Conservation (phyloP, 1,284 basidiomycete species). For the Fereydounia khargensis region DNA sequence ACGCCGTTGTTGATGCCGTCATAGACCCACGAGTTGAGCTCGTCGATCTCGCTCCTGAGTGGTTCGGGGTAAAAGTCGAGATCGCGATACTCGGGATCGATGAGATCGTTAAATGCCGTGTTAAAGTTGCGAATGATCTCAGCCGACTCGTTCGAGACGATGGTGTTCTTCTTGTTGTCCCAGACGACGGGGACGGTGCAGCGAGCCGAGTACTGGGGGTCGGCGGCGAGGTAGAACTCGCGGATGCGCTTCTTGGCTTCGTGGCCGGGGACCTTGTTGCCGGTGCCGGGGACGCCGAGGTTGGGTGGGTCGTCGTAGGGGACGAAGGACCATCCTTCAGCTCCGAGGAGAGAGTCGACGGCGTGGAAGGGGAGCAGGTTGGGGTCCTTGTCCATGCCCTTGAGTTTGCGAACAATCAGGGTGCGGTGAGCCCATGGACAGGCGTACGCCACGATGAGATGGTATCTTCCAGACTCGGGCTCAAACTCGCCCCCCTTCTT, state of each 20-base stretch:
- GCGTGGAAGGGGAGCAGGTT: slow-evolving; percentile 61
- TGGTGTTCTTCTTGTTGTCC: slow-evolving; percentile 84
- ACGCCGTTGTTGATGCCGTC: slow-evolving; percentile 61
- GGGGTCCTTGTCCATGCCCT: slow-evolving; percentile 82
- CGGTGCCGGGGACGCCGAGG: slow-evolving; percentile 38
- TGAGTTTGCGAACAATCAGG: slow-evolving; percentile 82
- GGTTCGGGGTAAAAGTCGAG: slow-evolving; percentile 68
- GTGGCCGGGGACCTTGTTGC: slow-evolving; percentile 47
- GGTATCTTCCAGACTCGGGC: slow-evolving; percentile 72
- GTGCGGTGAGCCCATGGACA: slow-evolving; percentile 87
- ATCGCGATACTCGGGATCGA: slow-evolving; percentile 33
- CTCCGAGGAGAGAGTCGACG: slow-evolving; percentile 83
- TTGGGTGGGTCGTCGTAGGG: slow-evolving; percentile 35
- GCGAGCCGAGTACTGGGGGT: slow-evolving; percentile 61
- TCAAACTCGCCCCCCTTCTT: slow-evolving; percentile 71
- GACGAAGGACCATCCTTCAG: slow-evolving; percentile 83
- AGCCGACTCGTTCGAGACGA: slow-evolving; percentile 72
- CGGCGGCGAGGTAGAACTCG: slow-evolving; percentile 78
- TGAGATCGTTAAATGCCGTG: slow-evolving; percentile 56
- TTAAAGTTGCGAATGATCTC: slow-evolving; percentile 84
- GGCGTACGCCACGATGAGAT: slow-evolving; percentile 45
- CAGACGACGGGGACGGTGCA: slow-evolving; percentile 73
- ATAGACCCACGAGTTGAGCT: slow-evolving; percentile 76
- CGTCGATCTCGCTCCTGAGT: slow-evolving; percentile 73
- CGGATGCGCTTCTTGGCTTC: slow-evolving; percentile 67